Evolutionary conservation across 352 stramenopile genomes (phyloP).

Genomic region (Pythium grandisporangium): DNA sequence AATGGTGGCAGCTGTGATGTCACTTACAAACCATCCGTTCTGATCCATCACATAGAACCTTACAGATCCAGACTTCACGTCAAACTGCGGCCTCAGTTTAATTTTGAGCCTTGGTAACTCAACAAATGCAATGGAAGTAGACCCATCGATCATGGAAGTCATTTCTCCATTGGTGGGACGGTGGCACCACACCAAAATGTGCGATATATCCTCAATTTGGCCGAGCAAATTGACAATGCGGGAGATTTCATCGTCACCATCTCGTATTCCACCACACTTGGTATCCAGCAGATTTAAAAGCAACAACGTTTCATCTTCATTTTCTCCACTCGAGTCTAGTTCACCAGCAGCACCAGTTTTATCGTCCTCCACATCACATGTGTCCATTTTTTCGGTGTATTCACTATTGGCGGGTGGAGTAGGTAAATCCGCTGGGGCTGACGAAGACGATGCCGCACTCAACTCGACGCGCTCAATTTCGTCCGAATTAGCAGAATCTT

Average conservation of each 20-base stretch:
- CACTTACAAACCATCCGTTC: slow-evolving; percentile 78
- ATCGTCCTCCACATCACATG: slow-evolving; percentile 39
- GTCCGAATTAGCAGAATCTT: slow-evolving; percentile 37
- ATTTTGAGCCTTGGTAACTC: slow-evolving; percentile 97
- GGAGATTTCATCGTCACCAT: slow-evolving; percentile 23
- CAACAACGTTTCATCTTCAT: slow-evolving; percentile 68
- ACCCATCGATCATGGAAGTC: no score
- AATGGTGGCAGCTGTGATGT: slow-evolving; percentile 21
- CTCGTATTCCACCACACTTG: no score
- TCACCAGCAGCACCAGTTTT: no score
- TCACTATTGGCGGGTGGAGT: slow-evolving; percentile 32
- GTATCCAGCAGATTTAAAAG: slow-evolving; percentile 93
- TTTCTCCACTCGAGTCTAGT: no score
- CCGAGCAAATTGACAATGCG: slow-evolving; percentile 87
- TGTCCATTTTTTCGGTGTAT: slow-evolving; percentile 41
- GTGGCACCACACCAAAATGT: slow-evolving; percentile 95
- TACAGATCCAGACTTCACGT: slow-evolving; percentile 29
- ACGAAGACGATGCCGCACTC: not conserved
- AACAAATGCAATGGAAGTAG: slow-evolving; percentile 88
- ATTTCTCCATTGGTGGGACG: slow-evolving; percentile 8
- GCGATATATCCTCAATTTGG: slow-evolving; percentile 94
- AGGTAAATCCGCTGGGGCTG: not conserved
- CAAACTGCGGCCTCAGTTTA: slow-evolving; percentile 82
- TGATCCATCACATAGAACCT: slow-evolving; percentile 71
- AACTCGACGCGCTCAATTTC: slow-evolving; percentile 58